Evolutionary conservation across 306 rosid species (phyloP).

Genomic region (Corylus avellana): DNA sequence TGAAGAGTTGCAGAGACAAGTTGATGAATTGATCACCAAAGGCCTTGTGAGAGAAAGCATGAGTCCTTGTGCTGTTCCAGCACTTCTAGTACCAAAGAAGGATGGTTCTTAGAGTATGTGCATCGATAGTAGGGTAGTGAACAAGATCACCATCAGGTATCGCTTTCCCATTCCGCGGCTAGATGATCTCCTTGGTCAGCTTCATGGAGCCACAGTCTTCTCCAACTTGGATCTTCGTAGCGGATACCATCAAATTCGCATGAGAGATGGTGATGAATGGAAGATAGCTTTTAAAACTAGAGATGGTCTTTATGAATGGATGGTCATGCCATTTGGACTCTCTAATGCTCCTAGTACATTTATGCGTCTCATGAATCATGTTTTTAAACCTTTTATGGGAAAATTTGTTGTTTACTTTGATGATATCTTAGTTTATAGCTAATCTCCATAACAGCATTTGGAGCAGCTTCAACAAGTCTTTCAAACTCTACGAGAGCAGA

Average conservation of each 20-base stretch:
- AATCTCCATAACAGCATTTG: background rate
- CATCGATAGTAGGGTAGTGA: background rate
- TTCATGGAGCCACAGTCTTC: background rate
- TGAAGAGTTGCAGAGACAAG: background rate
- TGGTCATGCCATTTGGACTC: background rate
- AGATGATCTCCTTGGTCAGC: background rate
- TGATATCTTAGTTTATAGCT: background rate
- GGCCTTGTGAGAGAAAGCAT: too few relatives aligned
- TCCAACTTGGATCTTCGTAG: too few relatives aligned
- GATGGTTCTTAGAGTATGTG: too few relatives aligned
- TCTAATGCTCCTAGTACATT: background rate
- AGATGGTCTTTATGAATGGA: background rate
- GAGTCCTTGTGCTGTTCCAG: too few relatives aligned
- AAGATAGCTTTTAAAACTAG: background rate
- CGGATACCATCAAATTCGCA: too few relatives aligned
- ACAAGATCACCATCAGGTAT: background rate
- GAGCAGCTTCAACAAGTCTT: background rate
- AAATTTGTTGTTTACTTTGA: background rate
- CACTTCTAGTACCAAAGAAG: too few relatives aligned
- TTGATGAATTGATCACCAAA: too few relatives aligned
- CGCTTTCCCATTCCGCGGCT: background rate
- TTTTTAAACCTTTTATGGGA: background rate
- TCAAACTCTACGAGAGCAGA: background rate
- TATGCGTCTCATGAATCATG: background rate
- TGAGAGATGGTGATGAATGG: background rate